Base-by-base conservation (phyloP, 192 early-diverging fungal species). In the Mortierella antarctica region DNA sequence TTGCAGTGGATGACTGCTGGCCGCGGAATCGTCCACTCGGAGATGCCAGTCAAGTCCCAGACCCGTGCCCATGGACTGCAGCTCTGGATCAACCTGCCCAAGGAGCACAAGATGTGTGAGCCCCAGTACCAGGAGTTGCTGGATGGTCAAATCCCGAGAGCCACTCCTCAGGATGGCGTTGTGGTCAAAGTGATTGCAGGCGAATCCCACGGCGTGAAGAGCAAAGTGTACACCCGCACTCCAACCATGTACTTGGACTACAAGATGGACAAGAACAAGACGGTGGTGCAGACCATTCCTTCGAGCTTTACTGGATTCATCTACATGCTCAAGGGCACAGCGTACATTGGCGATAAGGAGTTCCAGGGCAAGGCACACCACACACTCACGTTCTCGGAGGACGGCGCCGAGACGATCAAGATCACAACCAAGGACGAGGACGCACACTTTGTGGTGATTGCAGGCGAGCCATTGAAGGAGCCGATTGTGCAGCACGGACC, bases 1-100 rank as follows among this genome's bases (percentile, higher is more conserved):
- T 53, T 89, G 23, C 89, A 91, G 67, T 92, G 90, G 91, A 92
- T 91, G 86, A 93, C 91, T n/a, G 89, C 90, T 15, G 91, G 91
- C 45, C 78, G 84, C 52, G 91, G 91, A 15, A 89, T 93, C 60
- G 76, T 93, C 12, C 91, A 92, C 60, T 83, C 85, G 11, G 91
- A 91, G 68, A 86, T 68, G 54, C 82, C 85, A 12, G 78, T 74
- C 61, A 77, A 75, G 50, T 65, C 83, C 23, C 65, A 73, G 18
- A 88, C 85, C 15, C 67, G 74, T 6, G 74, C 74, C 39, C 73
- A 82, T 54, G 82, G 78, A 15, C 67, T 92, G 1, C 92, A 93
- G 67, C 85, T 92, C 31, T 93, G 92, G 92, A 81, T 93, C 54
- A 93, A 93, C 75, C 80, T 93, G 5, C 90, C 91, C n/a, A 68